phyloP scores from a whole-genome alignment of 805 yeast genomes.

The Schwanniomyces yamadae region DNA sequence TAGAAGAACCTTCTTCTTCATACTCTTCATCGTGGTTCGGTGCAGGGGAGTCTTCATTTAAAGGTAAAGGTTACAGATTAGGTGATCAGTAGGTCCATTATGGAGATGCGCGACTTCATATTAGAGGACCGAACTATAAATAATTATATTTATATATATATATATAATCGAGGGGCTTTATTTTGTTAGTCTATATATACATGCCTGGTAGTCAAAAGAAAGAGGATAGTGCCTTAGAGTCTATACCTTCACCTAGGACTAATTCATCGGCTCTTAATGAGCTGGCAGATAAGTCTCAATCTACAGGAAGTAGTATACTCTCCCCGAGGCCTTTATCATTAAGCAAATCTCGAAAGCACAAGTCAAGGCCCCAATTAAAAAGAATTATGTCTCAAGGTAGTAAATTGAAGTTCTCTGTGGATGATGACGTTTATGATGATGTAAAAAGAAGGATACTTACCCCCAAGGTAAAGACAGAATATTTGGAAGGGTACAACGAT shows the following conservation, averaged over 20 bases:
- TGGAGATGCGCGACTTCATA: too few relatives aligned
- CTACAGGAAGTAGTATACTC: constrained; percentile 7
- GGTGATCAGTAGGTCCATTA: constrained; percentile 20
- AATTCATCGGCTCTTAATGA: background rate
- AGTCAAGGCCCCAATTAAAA: constrained; percentile 33
- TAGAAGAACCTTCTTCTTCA: too few relatives aligned
- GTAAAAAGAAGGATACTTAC: constrained; percentile 55
- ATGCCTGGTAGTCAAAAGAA: constrained; percentile 1
- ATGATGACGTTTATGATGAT: constrained; percentile 71
- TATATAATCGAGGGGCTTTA: background rate
- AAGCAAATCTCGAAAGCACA: constrained; percentile 13
- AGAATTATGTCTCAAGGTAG: constrained; percentile 18
- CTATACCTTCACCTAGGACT: constrained; percentile 5
- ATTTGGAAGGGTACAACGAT: constrained; percentile 71
- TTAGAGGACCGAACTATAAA: too few relatives aligned
- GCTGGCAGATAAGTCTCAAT: constrained; percentile 1
- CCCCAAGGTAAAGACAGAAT: constrained; percentile 33
- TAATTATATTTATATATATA: too few relatives aligned
- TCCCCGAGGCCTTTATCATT: constrained; percentile 13
- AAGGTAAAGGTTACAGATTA: constrained; percentile 37
- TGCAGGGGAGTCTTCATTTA: constrained; percentile 18
- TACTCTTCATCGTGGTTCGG: constrained; percentile 14
- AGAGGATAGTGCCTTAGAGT: background rate
- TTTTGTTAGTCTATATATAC: too few relatives aligned
- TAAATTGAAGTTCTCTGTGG: constrained; percentile 66